Evolutionary conservation across 2,329 filamentous ascomycete species (phyloP).

Genomic region (Botrytis medusae): DNA sequence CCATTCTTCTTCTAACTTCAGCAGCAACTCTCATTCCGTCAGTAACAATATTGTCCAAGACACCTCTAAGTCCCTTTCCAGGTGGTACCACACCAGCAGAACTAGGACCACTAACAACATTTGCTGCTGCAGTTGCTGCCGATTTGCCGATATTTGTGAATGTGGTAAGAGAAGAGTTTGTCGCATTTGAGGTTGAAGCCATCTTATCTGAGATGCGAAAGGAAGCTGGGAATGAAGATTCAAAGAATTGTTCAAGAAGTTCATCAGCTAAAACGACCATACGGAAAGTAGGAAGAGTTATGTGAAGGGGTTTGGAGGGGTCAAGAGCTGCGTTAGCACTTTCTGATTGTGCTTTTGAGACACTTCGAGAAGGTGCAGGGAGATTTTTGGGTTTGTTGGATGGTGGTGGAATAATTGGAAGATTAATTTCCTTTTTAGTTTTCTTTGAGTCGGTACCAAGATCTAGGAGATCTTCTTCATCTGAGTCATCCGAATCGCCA

Average conservation of each 20-base stretch:
- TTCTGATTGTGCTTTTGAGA: slow-evolving; percentile 67
- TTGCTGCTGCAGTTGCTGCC: slow-evolving; percentile 43
- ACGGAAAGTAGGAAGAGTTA: slow-evolving; percentile 94
- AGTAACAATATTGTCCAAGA: slow-evolving; percentile 95
- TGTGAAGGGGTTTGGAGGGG: slow-evolving; percentile 88
- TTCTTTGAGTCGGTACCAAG: slow-evolving; percentile 49
- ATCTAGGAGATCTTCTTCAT: slow-evolving; percentile 61
- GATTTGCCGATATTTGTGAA: slow-evolving; percentile 68
- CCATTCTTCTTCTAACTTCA: slow-evolving; percentile 88
- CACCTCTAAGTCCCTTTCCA: slow-evolving; percentile 79
- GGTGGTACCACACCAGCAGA: slow-evolving; percentile 41
- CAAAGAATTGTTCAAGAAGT: slow-evolving; percentile 93
- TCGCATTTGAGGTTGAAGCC: slow-evolving; percentile 41
- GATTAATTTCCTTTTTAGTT: slow-evolving; percentile 36
- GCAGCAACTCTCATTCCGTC: slow-evolving; percentile 95
- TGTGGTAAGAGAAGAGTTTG: slow-evolving; percentile 71
- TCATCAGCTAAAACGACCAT: slow-evolving; percentile 98
- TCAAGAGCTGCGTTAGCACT: slow-evolving; percentile 88
- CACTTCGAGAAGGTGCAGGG: slow-evolving; percentile 37
- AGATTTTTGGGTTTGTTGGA: slow-evolving; percentile 20
- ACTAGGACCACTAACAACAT: slow-evolving; percentile 38
- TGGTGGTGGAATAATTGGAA: slow-evolving; percentile 31
- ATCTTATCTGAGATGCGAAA: slow-evolving; percentile 78
- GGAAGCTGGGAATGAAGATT: slow-evolving; percentile 88
- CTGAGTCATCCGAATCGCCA: slow-evolving; percentile 67